Evolutionary conservation across 179 eudicot genomes (phyloP), one percentile per base, ranked within the genome.

Genomic region (Sideroxylon spinosum): DNA sequence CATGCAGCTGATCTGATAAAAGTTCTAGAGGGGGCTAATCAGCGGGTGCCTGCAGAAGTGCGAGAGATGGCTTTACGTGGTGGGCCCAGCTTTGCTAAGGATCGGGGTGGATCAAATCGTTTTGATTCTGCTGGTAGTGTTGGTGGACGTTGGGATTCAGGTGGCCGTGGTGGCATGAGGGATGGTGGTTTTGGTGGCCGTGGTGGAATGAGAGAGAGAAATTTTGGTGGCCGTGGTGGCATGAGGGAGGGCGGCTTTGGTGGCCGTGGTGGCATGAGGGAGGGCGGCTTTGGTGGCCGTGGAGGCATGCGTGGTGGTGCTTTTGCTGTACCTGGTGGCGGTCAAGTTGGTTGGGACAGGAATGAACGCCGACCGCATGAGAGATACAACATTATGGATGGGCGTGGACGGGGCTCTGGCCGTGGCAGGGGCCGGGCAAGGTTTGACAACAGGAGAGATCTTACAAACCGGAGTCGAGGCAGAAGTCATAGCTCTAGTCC

Each of bases 401-500:
- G 80, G 46, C 86, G 83, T 59, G 96, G 93, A 12, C 91, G 98
- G 50, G 94, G 94, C 6, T 82, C 70, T 10, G 76, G 75, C 9
- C 82, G 75, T 6, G 70, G 75, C 26, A 57, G 59, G 37, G 76
- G 80, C 20, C 23, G 76, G 2, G 52, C 90, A 16, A 84, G 89
- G 60, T 92, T 89, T 82, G 97, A 87, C 69, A 82, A 82, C 79
- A 81, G 93, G 79, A 87, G 94, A 83, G 93, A 87, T 59, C 72
- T 74, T 26, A 56, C 84, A 1, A 85, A 83, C 52, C 85, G 92
- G 77, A 87, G 90, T 65, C 82, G 95, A 79, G 95, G 92, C 53
- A 87, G 95, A 77, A 91, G 94, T 79, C 82, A 74, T 73, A 94
- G 98, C 78, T 64, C 83, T 23, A 94, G 97, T 82, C 98, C 98